A percentile compares a stretch with the other conserved stretches of the same genome.
Conservation (phyloP, 2,329 filamentous ascomycete genomes). For the Aspergillus viridinutans region DNA sequence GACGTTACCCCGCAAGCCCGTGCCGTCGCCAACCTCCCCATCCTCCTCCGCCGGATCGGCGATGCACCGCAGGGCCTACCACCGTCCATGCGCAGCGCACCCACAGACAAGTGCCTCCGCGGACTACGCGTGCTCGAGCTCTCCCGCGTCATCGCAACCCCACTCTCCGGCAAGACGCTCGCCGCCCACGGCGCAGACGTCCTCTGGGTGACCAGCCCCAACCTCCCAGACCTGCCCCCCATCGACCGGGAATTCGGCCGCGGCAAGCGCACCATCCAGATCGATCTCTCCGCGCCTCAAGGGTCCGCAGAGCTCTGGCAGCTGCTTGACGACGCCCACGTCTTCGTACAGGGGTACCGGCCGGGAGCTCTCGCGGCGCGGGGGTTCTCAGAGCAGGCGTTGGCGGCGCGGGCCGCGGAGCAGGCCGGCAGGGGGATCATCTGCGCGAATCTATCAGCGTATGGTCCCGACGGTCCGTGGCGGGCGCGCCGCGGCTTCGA, state of each 20-base stretch:
- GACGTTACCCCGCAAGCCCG: slow-evolving; percentile 46
- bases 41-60: slow-evolving; percentile 38
- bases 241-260: slow-evolving; percentile 36
- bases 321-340: slow-evolving; percentile 36
- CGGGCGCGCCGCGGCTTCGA: slow-evolving; percentile 49
- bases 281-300: slow-evolving; percentile 28
- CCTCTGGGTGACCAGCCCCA: slow-evolving; percentile 37
- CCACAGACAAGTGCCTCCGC: slow-evolving; percentile 31
- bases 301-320: slow-evolving; percentile 23
- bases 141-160: slow-evolving; percentile 38
- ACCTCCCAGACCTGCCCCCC: slow-evolving; percentile 31
- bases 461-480: slow-evolving; percentile 52
- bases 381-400: slow-evolving; percentile 39
- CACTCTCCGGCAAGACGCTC: slow-evolving; percentile 34
- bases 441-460: slow-evolving; percentile 52
- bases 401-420: slow-evolving; percentile 37
- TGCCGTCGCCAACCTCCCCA: slow-evolving; percentile 45
- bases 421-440: slow-evolving; percentile 38
- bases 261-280: slow-evolving; percentile 35
- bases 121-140: slow-evolving; percentile 40
- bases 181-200: slow-evolving; percentile 41
- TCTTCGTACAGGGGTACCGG: slow-evolving; percentile 47
- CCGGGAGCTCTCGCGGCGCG: slow-evolving; percentile 45
- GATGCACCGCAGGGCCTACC: slow-evolving; percentile 8
- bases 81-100: slow-evolving; percentile 7